Percentiles rank a stretch among this genome's conserved stretches.
Evolutionary conservation across 176 grass and related monocot species (phyloP).

Genomic region (Rhynchospora pubera): DNA sequence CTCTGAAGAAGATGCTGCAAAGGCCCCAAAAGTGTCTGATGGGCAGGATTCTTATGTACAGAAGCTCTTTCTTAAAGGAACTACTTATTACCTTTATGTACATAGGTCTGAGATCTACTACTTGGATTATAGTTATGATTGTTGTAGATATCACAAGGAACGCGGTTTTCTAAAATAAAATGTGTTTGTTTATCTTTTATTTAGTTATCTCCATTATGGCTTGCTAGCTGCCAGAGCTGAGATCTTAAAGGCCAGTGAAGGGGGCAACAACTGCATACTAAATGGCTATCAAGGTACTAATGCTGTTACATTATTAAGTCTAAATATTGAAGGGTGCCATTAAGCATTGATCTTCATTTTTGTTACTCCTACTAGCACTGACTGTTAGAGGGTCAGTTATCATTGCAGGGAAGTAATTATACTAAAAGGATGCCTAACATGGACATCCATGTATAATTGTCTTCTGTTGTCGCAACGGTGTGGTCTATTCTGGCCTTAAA

Average conservation of each 20-base stretch:
- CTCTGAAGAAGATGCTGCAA: slow-evolving; percentile 79
- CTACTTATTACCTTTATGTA: slow-evolving; percentile 86
- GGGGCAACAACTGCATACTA: slow-evolving; percentile 65
- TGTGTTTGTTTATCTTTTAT: neutral
- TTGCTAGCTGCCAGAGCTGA: slow-evolving; percentile 94
- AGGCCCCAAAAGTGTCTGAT: slow-evolving; percentile 59
- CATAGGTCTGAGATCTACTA: slow-evolving; percentile 57
- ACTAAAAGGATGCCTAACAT: neutral
- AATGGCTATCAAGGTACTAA: slow-evolving; percentile 62
- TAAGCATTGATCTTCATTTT: neutral
- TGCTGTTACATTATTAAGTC: neutral
- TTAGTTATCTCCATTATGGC: slow-evolving; percentile 92
- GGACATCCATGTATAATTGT: neutral
- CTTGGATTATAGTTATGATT: neutral
- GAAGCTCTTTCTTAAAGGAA: slow-evolving; percentile 79
- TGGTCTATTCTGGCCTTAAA: neutral
- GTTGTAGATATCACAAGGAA: neutral
- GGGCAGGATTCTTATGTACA: slow-evolving; percentile 89
- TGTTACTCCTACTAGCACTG: neutral
- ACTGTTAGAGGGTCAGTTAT: neutral
- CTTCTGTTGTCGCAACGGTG: neutral
- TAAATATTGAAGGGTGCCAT: neutral
- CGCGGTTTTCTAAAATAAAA: neutral
- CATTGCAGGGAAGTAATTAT: neutral
- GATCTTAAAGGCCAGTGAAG: slow-evolving; percentile 65